Evolutionary conservation across 2,329 filamentous ascomycete genomes (phyloP).

Genomic region (Diaporthe citriasiana): DNA sequence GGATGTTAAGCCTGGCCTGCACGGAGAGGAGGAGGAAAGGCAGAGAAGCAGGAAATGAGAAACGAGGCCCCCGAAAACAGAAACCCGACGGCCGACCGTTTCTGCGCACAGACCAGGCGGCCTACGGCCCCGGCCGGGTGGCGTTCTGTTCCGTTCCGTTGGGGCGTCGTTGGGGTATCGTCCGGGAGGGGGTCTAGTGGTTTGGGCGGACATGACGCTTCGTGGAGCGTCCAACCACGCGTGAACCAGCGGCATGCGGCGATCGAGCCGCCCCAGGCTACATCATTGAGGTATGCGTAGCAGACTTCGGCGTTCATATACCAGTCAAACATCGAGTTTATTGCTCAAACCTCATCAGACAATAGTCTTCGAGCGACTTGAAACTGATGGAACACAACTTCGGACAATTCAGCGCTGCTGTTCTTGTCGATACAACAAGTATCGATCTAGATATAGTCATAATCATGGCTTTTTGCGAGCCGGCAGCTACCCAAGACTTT

Average conservation of each 20-base stretch:
- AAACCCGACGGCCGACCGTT: too few relatives aligned
- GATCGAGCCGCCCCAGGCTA: slow-evolving; percentile 11
- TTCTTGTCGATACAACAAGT: slow-evolving; percentile 32
- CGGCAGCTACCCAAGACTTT: not conserved
- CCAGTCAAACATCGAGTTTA: slow-evolving; percentile 22
- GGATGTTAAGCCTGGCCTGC: too few relatives aligned
- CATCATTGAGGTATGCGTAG: slow-evolving; percentile 11
- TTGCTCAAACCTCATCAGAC: not conserved
- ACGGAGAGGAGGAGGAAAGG: too few relatives aligned
- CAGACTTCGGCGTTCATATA: not conserved
- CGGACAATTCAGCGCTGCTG: not conserved
- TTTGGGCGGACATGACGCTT: not conserved
- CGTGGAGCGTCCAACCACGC: slow-evolving; percentile 35
- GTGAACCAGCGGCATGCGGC: slow-evolving; percentile 16
- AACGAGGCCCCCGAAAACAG: too few relatives aligned
- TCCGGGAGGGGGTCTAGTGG: too few relatives aligned
- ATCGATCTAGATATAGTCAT: slow-evolving; percentile 12
- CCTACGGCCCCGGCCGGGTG: too few relatives aligned
- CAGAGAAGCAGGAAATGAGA: too few relatives aligned
- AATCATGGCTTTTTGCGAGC: not conserved
- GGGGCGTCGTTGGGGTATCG: too few relatives aligned
- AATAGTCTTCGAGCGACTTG: accelerated
- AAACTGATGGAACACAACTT: not conserved
- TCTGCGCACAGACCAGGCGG: too few relatives aligned
- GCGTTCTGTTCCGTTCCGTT: too few relatives aligned